These are phyloP conservation scores for Saccharomycopsis selenospora DNA, from an alignment of 805 yeast species.

Conservation along the genomic window DNA sequence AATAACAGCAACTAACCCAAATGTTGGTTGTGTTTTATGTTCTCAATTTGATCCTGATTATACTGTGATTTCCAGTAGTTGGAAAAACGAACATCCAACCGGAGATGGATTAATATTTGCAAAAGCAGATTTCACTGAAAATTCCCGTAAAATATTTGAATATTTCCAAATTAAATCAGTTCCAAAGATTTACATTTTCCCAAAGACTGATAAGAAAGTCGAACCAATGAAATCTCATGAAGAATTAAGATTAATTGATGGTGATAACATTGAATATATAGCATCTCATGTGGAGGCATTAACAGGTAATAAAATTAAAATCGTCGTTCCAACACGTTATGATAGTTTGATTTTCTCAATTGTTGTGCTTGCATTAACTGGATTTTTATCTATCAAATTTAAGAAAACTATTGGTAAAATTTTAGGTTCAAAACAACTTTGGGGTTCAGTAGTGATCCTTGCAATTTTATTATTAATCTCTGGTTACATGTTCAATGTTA, in stretches of 20 bases:
- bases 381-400: slow-evolving; percentile 30
- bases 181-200: slow-evolving; percentile 67
- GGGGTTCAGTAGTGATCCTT: slow-evolving; percentile 67
- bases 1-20: slow-evolving; percentile 67
- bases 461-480: slow-evolving; percentile 63
- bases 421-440: slow-evolving; percentile 47
- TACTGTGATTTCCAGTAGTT: slow-evolving; percentile 54
- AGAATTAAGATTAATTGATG: slow-evolving; percentile 42
- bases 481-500: slow-evolving; percentile 91
- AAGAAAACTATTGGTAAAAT: slow-evolving; percentile 33
- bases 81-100: slow-evolving; percentile 49
- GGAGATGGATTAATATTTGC: slow-evolving; percentile 59
- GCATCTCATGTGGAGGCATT: slow-evolving; percentile 26
- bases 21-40: slow-evolving; percentile 75
- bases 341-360: slow-evolving; percentile 30
- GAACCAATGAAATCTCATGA: slow-evolving; percentile 28
- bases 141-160: slow-evolving; percentile 39
- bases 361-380: slow-evolving; percentile 31
- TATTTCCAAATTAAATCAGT: slow-evolving; percentile 54
- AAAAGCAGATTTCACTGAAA: slow-evolving; percentile 59
- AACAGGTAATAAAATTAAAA: slow-evolving; percentile 22
- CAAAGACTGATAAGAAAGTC: slow-evolving; percentile 33
- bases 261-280: slow-evolving; percentile 31
- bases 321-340: slow-evolving; percentile 34
- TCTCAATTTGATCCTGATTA: slow-evolving; percentile 59